Conservation (phyloP, 177 flowering plant species). For the Tripterygium wilfordii region DNA sequence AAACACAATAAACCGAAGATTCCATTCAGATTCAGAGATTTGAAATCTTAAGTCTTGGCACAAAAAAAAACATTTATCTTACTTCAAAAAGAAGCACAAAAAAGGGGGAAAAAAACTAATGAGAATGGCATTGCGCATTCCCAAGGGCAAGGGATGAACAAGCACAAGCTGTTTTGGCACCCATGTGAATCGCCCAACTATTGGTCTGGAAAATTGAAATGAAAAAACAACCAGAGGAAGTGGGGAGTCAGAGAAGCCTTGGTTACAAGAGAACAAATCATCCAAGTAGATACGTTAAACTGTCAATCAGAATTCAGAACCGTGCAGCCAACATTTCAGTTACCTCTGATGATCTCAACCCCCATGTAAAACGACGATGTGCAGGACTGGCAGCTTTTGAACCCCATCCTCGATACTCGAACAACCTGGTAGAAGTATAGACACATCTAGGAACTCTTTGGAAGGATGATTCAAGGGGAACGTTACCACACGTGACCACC, state of each 20-base stretch:
- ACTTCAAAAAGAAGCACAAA: no score
- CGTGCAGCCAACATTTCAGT: neutral
- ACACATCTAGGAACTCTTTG: conserved; percentile 83
- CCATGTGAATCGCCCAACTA: no score
- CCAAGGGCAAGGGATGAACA: no score
- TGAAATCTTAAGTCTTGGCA: neutral
- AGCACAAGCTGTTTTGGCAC: no score
- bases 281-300: no score
- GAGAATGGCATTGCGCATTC: no score
- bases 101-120: no score
- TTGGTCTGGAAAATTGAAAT: no score
- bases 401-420: conserved; percentile 90
- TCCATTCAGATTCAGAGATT: neutral
- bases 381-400: conserved; percentile 79
- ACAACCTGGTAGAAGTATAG: conserved; percentile 77
- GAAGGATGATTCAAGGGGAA: conserved; percentile 87
- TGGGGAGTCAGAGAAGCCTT: no score
- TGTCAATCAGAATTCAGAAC: neutral
- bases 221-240: no score
- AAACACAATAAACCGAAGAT: conserved; percentile 1
- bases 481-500: conserved; percentile 96
- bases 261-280: no score
- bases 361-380: conserved; percentile 94
- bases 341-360: conserved; percentile 64
- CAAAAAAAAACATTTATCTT: neutral